Evolutionary conservation across 1,284 basidiomycete genomes (phyloP), one percentile per base, ranked within the genome.

Genomic region (Ustilago sp.): DNA sequence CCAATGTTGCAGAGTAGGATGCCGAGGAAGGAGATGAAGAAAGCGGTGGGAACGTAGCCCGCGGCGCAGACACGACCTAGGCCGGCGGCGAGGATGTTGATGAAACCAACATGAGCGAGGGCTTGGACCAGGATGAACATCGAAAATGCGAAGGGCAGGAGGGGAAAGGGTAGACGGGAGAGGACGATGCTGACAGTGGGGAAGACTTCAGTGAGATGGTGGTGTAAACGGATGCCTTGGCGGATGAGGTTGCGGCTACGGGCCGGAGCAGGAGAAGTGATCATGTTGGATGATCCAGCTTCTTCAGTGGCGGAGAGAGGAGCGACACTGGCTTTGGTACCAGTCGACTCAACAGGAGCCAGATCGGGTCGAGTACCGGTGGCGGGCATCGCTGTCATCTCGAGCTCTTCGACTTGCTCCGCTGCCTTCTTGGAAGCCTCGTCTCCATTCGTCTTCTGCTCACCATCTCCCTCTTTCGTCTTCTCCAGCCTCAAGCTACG

Each of bases 61-160:
- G 80, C 81, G 12, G 89, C 81, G 7, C 88, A 87, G 11, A 86
- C 83, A 43, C 78, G 13, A 87, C 89, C 31, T 88, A 91, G 60
- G 92, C 94, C 96, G 6, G 83, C 80, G 0, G 91, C 91, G 85
- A 97, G 95, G 19, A 97, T 89, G 32, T 91, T 89, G 32, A 98
- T 94, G 94, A 96, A 98, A n/a, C 94, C 94, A 60, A 92, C 91
- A 66, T 91, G 89, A 5, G 91, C 89, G 8, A 98, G 89, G 0
- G 90, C 93, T 83, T 96, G 92, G 61, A 97, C 94, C 54, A 98
- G 90, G 80, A 98, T 94, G 87, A 98, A 98, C 88, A 97, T 94
- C 6, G 92, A 92, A 85, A 98, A 94, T 0, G 95, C 93, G 83
- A 98, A 98, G 0, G 94, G 94, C 11, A 98, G 88, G 8, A 98